These are phyloP conservation scores for Brassica juncea DNA, from an alignment of 345 rosid species.

Conservation along the genomic window DNA sequence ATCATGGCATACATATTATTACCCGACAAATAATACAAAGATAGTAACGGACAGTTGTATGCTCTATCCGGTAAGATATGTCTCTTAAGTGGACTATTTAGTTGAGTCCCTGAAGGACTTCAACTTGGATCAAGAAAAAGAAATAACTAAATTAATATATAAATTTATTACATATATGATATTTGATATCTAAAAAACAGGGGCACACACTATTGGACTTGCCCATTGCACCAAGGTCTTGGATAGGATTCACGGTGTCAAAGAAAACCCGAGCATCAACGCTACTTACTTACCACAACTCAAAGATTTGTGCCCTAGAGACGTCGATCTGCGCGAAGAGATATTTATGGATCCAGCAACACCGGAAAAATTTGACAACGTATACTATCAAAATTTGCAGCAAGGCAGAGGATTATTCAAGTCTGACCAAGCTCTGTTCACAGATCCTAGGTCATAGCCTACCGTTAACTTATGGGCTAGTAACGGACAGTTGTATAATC, in stretches of 20 bases:
- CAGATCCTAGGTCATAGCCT: slow-evolving; percentile 55
- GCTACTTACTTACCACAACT: neutral
- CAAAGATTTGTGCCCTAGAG: slow-evolving; percentile 47
- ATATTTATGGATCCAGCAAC: slow-evolving; percentile 74
- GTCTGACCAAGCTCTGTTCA: slow-evolving; percentile 66
- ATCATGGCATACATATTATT: neutral
- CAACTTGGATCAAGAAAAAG: too few species aligned
- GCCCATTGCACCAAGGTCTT: slow-evolving; percentile 64
- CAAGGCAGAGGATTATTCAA: slow-evolving; percentile 71
- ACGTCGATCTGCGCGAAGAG: slow-evolving; percentile 53
- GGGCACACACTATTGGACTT: slow-evolving; percentile 76
- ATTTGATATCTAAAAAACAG: slow-evolving; percentile 30
- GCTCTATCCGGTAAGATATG: too few species aligned
- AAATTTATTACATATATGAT: too few species aligned
- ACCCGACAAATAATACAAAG: neutral
- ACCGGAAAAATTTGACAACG: slow-evolving; percentile 59
- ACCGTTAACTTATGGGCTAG: slow-evolving; percentile 59
- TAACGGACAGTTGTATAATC: slow-evolving; percentile 41
- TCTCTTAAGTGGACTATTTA: too few species aligned
- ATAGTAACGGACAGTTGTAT: too few species aligned
- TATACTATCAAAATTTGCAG: slow-evolving; percentile 63
- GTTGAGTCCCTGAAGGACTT: too few species aligned
- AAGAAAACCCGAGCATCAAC: neutral
- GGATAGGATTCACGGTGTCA: slow-evolving; percentile 64
- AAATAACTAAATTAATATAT: too few species aligned